A percentile compares a stretch with the other conserved stretches of the same genome.
These are phyloP conservation scores for Lasiodiplodia citricola DNA, from an alignment of 2,329 filamentous ascomycete species.

Conservation along the genomic window DNA sequence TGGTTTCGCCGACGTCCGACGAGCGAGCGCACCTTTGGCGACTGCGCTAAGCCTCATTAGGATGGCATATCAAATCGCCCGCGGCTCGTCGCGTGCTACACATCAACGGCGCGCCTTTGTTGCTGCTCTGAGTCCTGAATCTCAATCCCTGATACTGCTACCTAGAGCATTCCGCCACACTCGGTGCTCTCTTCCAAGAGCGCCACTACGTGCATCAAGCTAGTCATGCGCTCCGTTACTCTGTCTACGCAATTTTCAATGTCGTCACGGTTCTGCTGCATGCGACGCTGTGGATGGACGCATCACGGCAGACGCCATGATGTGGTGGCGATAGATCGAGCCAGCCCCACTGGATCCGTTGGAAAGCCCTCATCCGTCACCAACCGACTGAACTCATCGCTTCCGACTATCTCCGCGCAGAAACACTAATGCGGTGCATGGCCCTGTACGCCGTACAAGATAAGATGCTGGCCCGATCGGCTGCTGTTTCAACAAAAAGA, in stretches of 20 bases:
- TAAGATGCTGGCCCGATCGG: neutral
- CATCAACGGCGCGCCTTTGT: neutral
- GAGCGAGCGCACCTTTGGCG: neutral
- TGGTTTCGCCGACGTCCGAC: conserved; percentile 14
- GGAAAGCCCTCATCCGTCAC: too few species aligned
- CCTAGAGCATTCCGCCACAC: neutral
- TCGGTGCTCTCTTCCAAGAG: neutral
- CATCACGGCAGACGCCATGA: neutral
- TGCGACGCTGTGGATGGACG: conserved; percentile 4
- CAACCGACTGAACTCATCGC: too few species aligned
- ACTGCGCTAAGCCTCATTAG: conserved; percentile 2
- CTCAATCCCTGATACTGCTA: neutral
- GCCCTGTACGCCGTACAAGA: neutral
- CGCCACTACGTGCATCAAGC: neutral
- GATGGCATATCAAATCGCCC: neutral
- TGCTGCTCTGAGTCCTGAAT: neutral
- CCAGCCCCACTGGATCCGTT: neutral
- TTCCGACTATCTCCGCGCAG: too few species aligned
- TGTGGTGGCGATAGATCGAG: neutral
- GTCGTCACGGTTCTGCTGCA: neutral
- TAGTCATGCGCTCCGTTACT: neutral
- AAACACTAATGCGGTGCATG: too few species aligned
- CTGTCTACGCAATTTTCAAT: neutral
- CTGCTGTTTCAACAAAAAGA: neutral
- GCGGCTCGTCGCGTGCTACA: neutral